Conservation (phyloP, 108 stramenopile genomes). For the Chaetoceros muelleri region DNA sequence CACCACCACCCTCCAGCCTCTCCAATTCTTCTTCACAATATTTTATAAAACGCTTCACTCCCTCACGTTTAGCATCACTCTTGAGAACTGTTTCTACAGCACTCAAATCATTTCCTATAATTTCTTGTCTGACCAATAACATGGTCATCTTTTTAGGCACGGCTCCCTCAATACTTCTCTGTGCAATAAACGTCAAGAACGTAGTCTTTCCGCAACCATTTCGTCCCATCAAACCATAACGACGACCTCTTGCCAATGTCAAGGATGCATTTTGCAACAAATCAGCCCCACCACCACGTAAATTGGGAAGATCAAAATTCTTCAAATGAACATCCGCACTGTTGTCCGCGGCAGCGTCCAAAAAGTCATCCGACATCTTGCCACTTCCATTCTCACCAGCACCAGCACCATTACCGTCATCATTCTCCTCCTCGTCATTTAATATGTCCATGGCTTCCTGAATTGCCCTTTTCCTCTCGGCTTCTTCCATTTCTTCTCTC, state of each 20-base stretch:
- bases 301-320: conserved; percentile 31
- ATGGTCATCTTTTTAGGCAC: conserved; percentile 55
- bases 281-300: conserved; percentile 43
- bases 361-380: conserved; percentile 13
- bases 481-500: conserved; percentile 38
- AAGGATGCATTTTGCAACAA: conserved; percentile 63
- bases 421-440: conserved; percentile 14
- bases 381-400: neutral
- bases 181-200: conserved; percentile 14
- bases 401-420: neutral
- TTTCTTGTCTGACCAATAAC: conserved; percentile 62
- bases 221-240: conserved; percentile 84
- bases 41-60: conserved; percentile 45
- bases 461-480: conserved; percentile 46
- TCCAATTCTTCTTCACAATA: conserved; percentile 29
- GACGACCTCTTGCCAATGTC: conserved; percentile 42
- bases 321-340: conserved; percentile 39
- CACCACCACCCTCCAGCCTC: conserved; percentile 30
- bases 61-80: conserved; percentile 55
- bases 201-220: conserved; percentile 90
- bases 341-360: conserved; percentile 28
- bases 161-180: conserved; percentile 25
- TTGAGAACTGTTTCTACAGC: conserved; percentile 60
- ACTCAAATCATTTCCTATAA: conserved; percentile 48
- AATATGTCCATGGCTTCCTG: conserved; percentile 40